Evolutionary conservation across 306 rosid genomes (phyloP).

Genomic region (Dryas alaskensis): DNA sequence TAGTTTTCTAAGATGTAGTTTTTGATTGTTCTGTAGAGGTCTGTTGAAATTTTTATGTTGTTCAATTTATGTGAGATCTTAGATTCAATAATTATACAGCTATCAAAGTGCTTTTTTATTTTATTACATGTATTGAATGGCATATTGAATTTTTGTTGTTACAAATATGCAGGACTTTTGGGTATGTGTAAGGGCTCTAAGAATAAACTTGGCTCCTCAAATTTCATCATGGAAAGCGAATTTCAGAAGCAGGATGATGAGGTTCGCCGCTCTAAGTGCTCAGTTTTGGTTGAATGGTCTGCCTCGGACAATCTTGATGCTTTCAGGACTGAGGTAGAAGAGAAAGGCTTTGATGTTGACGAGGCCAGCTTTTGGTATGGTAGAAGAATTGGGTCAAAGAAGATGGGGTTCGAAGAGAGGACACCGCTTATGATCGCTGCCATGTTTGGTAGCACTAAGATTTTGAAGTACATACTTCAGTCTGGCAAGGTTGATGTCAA

Average conservation of each 20-base stretch:
- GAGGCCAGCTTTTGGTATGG: slow-evolving; percentile 87
- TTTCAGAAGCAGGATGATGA: slow-evolving; percentile 48
- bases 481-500: slow-evolving; percentile 69
- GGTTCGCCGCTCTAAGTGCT: slow-evolving; percentile 28
- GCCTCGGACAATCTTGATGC: slow-evolving; percentile 74
- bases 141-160: slow-evolving; percentile 29
- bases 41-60: background rate
- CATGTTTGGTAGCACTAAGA: slow-evolving; percentile 69
- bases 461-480: slow-evolving; percentile 60
- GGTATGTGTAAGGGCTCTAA: slow-evolving; percentile 73
- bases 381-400: slow-evolving; percentile 79
- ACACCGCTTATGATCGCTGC: slow-evolving; percentile 96
- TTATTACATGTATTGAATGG: background rate
- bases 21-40: background rate
- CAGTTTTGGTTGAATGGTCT: slow-evolving; percentile 72
- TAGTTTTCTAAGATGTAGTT: background rate
- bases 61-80: background rate
- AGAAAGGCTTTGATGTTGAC: slow-evolving; percentile 57
- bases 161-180: slow-evolving; percentile 51
- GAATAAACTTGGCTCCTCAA: slow-evolving; percentile 44
- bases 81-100: background rate
- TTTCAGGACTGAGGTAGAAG: slow-evolving; percentile 64
- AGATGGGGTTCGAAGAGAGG: slow-evolving; percentile 86
- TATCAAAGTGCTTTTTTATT: background rate
- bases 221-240: slow-evolving; percentile 56